Evolutionary conservation across 306 rosid species (phyloP).

Genomic region (Rosa persica): DNA sequence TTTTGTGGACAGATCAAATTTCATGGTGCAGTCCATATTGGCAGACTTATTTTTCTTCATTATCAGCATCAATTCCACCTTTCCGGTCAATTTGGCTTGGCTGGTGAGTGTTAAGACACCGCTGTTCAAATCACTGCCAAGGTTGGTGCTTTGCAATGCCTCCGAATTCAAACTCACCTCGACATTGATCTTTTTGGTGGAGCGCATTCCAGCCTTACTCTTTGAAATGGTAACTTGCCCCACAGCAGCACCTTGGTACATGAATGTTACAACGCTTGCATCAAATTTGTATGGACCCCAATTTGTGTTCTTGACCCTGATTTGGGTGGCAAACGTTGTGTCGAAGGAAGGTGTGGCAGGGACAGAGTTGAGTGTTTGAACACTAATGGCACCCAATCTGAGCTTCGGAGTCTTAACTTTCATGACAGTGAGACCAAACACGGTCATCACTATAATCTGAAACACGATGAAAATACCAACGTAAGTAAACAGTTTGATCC

Average conservation of each 20-base stretch:
- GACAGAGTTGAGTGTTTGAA: not conserved
- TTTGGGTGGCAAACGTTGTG: conserved; percentile 18
- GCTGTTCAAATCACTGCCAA: not conserved
- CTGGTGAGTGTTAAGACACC: conserved; percentile 10
- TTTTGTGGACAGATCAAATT: not conserved
- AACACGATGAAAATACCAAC: conserved; percentile 18
- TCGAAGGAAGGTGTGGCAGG: not conserved
- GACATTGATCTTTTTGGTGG: conserved; percentile 5
- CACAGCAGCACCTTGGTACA: not conserved
- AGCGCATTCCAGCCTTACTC: conserved; percentile 19
- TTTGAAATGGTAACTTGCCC: not conserved
- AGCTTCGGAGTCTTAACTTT: conserved; percentile 29
- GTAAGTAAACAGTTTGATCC: conserved; percentile 18
- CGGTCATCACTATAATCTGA: conserved; percentile 21
- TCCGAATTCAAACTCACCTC: not conserved
- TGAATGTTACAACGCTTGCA: not conserved
- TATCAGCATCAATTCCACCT: conserved; percentile 8
- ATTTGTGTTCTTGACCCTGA: conserved; percentile 20
- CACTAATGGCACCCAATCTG: not conserved
- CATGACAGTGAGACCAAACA: conserved; percentile 23
- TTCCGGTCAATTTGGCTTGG: not conserved
- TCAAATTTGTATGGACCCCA: conserved; percentile 25
- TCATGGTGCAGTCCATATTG: conserved; percentile 9
- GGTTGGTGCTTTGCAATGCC: not conserved
- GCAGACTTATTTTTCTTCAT: conserved; percentile 21